Base-by-base conservation (phyloP, 2,329 filamentous ascomycete species). In the Arthrobotrys iridis region DNA sequence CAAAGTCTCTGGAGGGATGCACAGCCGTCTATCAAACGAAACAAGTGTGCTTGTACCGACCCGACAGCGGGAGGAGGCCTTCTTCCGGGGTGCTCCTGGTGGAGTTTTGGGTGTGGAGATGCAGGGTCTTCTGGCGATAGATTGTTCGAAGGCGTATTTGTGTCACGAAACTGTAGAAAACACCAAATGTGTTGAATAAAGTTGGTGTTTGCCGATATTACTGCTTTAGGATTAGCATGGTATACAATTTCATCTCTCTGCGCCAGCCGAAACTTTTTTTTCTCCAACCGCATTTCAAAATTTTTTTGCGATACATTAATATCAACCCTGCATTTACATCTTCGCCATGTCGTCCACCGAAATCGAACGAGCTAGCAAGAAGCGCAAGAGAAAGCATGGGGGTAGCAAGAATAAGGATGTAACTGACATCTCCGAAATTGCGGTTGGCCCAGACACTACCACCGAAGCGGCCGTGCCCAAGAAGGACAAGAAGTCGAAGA, bases 301-400 rank as follows among this genome's bases (percentile, higher is more conserved):
- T 10, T 57, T 46, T 28, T 40, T 55, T 43, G 50, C 59, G 30
- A 65, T 40, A 37, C 28, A 30, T 37, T 7, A 15, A 73, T 22
- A 26, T 43, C 37, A 5, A 45, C 46, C n/a, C 37, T 67, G 50
- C 18, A 70, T 35, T 18, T 35, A 35, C 15, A 50, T 45, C 20
- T 58, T 8, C 50, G 48, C 55, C 37, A 74, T 74, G 70, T 74
- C 70, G 20, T 46, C 52, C 62, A 35, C 55, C 28, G 70, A 74
- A 37, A 66, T 74, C 20, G 70, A 74, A 43, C 55, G 70, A 52
- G 70, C 62, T n/a, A 74, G 70, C 46, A 74, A 74, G 37, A 74
- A 74, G 55, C 70, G 70, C 62, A 67, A 74, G 55, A 74, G 70
- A 74, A 74, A 74, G 62, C 70, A 74, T 24, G 40, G 8, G 7